Base-by-base conservation (phyloP, 2,329 filamentous ascomycete species). In the Penicillium italicum region DNA sequence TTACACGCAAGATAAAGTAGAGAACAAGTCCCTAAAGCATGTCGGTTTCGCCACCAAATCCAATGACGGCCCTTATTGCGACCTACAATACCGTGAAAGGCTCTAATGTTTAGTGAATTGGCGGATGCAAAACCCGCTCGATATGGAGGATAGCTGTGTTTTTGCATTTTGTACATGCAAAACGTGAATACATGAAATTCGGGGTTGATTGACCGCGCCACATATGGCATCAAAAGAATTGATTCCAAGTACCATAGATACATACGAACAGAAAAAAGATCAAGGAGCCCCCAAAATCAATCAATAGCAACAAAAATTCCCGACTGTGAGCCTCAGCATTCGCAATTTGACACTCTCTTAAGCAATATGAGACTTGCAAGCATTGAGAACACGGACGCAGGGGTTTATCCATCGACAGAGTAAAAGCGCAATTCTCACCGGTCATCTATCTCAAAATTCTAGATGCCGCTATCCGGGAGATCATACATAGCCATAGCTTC, bases 341-440 rank as follows among this genome's bases (percentile, higher is more conserved):
- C 16, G 14, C 11, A 10, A 8, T 36, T 28, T 49, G 37, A 44
- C 50, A 57, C 18, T 34, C 38, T 7, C 28, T 34, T 24, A 44
- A 45, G 36, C 51, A 57, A 37, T 57, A 50, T 2, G n/a, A 30
- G 3, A 34, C 45, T 28, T 18, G 22, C 38, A 20, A 31, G 30
- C 52, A 58, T 22, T 11, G 18, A 18, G 20, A 31, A 36, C 52
- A 55, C 3, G 46, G 36, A 14, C 38, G 11, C 31, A 58, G 36
- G 6, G 41, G 18, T 24, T n/a, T 36, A 50, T 55, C 37, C 20
- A 55, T 26, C n/a, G 41, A 43, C 2, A 47, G 46, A 30, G 56
- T 51, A 40, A 51, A 52, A 5, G 47, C 42, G 34, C 56, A 55
- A 37, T 37, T 33, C 24, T 14, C 22, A 31, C 52, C 55, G n/a